Evolutionary conservation across 148 eudicot genomes (phyloP).

Genomic region (Limonium bicolor): DNA sequence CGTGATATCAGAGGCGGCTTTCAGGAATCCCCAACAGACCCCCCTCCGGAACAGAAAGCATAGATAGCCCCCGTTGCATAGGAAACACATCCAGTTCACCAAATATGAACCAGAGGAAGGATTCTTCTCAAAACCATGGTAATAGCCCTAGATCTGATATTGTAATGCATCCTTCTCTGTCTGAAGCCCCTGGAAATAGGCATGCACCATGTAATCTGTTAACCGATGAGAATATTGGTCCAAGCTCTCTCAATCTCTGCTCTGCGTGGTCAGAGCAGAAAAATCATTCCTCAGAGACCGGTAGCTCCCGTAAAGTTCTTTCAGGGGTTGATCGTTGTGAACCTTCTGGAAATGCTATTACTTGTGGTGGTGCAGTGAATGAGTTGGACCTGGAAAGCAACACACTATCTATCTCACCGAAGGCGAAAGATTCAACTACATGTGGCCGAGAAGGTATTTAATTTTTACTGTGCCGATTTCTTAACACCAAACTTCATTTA

Average conservation of each 20-base stretch:
- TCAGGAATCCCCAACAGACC: slow-evolving; percentile 36
- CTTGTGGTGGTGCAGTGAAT: slow-evolving; percentile 21
- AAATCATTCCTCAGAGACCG: slow-evolving; percentile 36
- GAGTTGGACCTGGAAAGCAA: slow-evolving; percentile 72
- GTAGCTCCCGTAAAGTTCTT: too few species aligned
- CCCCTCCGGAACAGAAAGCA: slow-evolving; percentile 15
- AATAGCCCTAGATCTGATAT: slow-evolving; percentile 33
- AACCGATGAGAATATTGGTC: slow-evolving; percentile 21
- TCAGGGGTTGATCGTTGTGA: too few species aligned
- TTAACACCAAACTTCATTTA: too few species aligned
- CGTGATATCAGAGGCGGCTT: slow-evolving; percentile 62
- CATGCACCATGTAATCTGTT: slow-evolving; percentile 38
- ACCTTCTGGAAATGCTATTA: slow-evolving; percentile 16
- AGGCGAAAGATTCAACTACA: slow-evolving; percentile 19
- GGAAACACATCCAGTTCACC: slow-evolving; percentile 12
- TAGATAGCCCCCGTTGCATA: slow-evolving; percentile 6
- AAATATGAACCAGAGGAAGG: slow-evolving; percentile 12
- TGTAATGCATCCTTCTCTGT: slow-evolving; percentile 87
- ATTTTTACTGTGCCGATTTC: too few species aligned
- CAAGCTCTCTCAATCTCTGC: slow-evolving; percentile 57
- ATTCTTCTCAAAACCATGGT: slow-evolving; percentile 18
- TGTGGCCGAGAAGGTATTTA: slow-evolving; percentile 12
- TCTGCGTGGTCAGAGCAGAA: slow-evolving; percentile 43
- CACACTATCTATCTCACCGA: slow-evolving; percentile 33
- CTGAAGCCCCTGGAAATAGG: slow-evolving; percentile 48